These are phyloP conservation scores for Rhynchospora tenuis DNA, from an alignment of 176 grass and related monocot species.

Conservation along the genomic window DNA sequence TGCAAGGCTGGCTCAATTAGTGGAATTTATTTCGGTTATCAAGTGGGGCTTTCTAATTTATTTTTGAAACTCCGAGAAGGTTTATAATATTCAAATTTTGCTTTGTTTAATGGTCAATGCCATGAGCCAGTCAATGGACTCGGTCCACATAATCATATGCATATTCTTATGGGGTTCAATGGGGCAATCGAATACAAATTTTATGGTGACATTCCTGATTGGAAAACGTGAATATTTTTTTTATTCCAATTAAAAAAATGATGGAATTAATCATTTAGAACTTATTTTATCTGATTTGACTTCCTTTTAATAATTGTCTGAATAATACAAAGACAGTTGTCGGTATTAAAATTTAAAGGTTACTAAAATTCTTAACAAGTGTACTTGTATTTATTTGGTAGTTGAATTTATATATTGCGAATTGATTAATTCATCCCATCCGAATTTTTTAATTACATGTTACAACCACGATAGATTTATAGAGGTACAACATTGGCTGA, in stretches of 20 bases:
- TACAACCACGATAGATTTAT: too few relatives aligned
- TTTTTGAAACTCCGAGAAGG: neutral
- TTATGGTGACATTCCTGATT: too few relatives aligned
- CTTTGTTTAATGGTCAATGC: slow-evolving; percentile 1
- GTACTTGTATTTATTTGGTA: too few relatives aligned
- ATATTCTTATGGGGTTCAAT: neutral
- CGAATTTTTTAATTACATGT: too few relatives aligned
- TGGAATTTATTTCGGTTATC: slow-evolving; percentile 7
- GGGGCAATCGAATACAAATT: too few relatives aligned
- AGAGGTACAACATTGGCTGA: too few relatives aligned
- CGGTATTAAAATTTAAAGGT: too few relatives aligned
- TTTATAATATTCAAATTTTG: neutral
- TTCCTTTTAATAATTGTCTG: too few relatives aligned
- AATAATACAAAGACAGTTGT: too few relatives aligned
- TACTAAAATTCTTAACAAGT: too few relatives aligned
- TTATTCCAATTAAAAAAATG: neutral
- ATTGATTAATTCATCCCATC: too few relatives aligned
- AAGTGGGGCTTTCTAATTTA: neutral
- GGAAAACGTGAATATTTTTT: neutral
- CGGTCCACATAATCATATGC: neutral
- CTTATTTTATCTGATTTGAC: neutral
- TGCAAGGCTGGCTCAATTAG: neutral
- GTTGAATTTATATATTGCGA: too few relatives aligned
- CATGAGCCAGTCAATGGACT: neutral
- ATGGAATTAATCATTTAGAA: neutral